phyloP scores from a whole-genome alignment of 2,329 filamentous ascomycete genomes.

The Kalmusia sp. region DNA sequence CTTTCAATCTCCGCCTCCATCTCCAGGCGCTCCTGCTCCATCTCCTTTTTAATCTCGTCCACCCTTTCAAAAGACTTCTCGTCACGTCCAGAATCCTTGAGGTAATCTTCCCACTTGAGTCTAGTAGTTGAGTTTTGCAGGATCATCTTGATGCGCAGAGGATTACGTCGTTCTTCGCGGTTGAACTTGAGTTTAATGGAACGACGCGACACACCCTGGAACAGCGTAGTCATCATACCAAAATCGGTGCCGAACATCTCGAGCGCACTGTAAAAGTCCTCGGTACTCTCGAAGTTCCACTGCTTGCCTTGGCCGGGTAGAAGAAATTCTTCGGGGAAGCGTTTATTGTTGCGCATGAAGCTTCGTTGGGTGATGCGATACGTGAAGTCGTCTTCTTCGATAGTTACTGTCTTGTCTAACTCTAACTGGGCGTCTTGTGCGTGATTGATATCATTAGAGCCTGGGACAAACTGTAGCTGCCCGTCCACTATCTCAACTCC shows the following conservation, averaged over 20 bases:
- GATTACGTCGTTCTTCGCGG: slow-evolving; percentile 74
- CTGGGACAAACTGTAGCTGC: slow-evolving; percentile 74
- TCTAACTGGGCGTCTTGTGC: slow-evolving; percentile 67
- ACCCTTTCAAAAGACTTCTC: slow-evolving; percentile 48
- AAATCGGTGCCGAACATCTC: slow-evolving; percentile 84
- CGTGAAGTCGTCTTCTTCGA: slow-evolving; percentile 82
- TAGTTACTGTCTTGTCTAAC: slow-evolving; percentile 63
- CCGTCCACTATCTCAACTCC: slow-evolving; percentile 69
- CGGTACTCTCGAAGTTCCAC: slow-evolving; percentile 76
- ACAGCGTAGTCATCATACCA: slow-evolving; percentile 78
- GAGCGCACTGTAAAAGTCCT: slow-evolving; percentile 77
- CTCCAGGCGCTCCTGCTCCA: slow-evolving; percentile 43
- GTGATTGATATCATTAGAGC: slow-evolving; percentile 71
- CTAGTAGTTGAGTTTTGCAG: slow-evolving; percentile 55
- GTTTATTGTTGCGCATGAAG: slow-evolving; percentile 67
- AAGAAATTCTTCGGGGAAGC: slow-evolving; percentile 55
- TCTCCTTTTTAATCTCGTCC: slow-evolving; percentile 39
- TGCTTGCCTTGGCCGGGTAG: slow-evolving; percentile 52
- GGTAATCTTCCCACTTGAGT: slow-evolving; percentile 33
- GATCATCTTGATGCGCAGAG: slow-evolving; percentile 67
- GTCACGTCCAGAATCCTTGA: slow-evolving; percentile 37
- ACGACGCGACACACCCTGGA: slow-evolving; percentile 72
- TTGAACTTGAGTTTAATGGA: slow-evolving; percentile 85
- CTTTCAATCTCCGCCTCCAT: slow-evolving; percentile 28
- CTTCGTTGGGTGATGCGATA: slow-evolving; percentile 72